Conservation (phyloP, 257 asterid genomes). For the Anisodus tanguticus region DNA sequence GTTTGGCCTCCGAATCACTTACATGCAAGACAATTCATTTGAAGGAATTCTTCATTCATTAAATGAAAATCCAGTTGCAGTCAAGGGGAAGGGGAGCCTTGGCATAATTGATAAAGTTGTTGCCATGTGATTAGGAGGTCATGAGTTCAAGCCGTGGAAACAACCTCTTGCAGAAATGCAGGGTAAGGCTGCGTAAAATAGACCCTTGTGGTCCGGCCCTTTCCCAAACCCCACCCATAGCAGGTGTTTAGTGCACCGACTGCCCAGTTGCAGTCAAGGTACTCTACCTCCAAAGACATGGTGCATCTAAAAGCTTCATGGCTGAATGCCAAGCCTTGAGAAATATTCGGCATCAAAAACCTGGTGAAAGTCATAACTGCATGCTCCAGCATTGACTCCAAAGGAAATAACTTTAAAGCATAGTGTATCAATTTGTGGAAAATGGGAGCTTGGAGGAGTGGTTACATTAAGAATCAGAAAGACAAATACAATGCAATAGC, state of each 20-base stretch:
- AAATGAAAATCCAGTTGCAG: slow-evolving; percentile 26
- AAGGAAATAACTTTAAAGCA: slow-evolving; percentile 54
- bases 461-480: slow-evolving; percentile 46
- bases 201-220: too few relatives aligned
- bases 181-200: too few relatives aligned
- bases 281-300: slow-evolving; percentile 43
- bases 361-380: slow-evolving; percentile 55
- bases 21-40: slow-evolving; percentile 10
- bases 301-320: slow-evolving; percentile 52
- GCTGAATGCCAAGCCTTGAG: slow-evolving; percentile 52
- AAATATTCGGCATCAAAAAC: slow-evolving; percentile 45
- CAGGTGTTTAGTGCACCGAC: too few relatives aligned
- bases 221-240: too few relatives aligned
- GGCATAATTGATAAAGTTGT: too few relatives aligned
- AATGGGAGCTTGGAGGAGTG: slow-evolving; percentile 59
- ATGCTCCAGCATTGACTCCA: slow-evolving; percentile 53
- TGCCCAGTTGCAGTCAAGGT: slow-evolving; percentile 49
- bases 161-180: too few relatives aligned
- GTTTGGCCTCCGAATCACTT: not conserved
- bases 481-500: slow-evolving; percentile 17
- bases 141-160: too few relatives aligned
- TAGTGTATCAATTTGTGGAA: slow-evolving; percentile 48
- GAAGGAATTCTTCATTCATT: slow-evolving; percentile 39
- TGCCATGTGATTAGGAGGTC: too few relatives aligned
- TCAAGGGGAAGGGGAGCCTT: too few relatives aligned